Conservation (phyloP, 176 grass and related monocot genomes). For the Carex kokanica region DNA sequence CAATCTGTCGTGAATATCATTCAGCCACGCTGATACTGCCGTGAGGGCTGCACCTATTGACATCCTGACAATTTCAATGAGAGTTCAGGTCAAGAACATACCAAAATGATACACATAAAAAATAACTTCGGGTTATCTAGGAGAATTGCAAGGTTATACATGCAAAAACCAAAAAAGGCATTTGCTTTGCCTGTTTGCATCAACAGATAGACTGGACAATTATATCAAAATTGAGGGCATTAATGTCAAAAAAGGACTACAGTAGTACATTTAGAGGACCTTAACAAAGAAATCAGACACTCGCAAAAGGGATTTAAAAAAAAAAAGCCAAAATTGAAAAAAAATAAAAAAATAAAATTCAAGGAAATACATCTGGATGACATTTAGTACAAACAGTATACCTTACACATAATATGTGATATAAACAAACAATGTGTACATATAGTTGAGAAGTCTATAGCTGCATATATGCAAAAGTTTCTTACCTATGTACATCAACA, state of each 20-base stretch:
- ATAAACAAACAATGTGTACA: conserved; percentile 13
- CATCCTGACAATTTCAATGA: conserved; percentile 57
- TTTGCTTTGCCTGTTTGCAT: background rate
- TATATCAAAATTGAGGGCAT: background rate
- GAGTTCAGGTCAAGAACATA: background rate
- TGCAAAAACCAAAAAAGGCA: background rate
- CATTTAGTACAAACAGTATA: background rate
- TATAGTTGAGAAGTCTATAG: background rate
- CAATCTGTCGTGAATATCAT: conserved; percentile 59
- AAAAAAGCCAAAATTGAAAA: background rate
- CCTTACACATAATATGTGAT: background rate
- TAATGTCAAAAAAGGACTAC: background rate
- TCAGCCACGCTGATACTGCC: conserved; percentile 82
- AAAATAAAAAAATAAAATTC: background rate
- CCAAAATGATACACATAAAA: background rate
- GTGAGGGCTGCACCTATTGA: conserved; percentile 78
- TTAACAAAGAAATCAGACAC: background rate
- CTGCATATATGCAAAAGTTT: conserved; percentile 13
- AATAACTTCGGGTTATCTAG: background rate
- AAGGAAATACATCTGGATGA: background rate
- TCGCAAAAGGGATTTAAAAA: background rate
- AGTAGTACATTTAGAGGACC: background rate
- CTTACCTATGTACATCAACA: conserved; percentile 88
- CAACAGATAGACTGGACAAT: background rate
- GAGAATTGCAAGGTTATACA: background rate